Percentiles rank a stretch among this genome's conserved stretches.
These are phyloP conservation scores for Apiospora rasikravindrae DNA, from an alignment of 2,329 filamentous ascomycete species.

Conservation along the genomic window DNA sequence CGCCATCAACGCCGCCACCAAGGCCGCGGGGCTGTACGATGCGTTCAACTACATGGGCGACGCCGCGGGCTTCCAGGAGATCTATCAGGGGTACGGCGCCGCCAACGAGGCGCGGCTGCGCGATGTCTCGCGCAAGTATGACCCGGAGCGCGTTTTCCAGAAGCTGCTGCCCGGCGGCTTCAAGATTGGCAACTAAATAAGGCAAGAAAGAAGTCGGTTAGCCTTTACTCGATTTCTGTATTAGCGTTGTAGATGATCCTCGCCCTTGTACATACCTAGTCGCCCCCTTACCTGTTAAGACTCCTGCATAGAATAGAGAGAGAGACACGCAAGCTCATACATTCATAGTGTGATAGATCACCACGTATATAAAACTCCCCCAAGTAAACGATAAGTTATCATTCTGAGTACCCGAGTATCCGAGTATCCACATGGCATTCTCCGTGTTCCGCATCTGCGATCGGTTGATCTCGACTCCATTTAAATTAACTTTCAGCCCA, in stretches of 20 bases:
- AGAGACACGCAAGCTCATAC: neutral
- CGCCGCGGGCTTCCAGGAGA: conserved; percentile 42
- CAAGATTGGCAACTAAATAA: conserved; percentile 23
- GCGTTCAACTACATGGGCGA: conserved; percentile 50
- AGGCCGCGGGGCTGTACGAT: conserved; percentile 40
- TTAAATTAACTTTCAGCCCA: neutral
- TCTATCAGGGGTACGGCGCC: conserved; percentile 41
- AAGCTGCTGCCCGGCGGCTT: conserved; percentile 25
- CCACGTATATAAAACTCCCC: neutral
- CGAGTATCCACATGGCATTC: neutral
- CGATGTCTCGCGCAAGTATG: conserved; percentile 32
- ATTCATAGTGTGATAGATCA: neutral
- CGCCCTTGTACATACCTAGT: neutral
- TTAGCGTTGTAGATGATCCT: no score
- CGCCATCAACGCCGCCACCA: conserved; percentile 31
- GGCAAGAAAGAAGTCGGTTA: neutral
- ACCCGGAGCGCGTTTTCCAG: conserved; percentile 30
- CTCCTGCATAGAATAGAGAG: neutral
- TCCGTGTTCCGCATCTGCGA: neutral
- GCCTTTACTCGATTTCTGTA: neutral
- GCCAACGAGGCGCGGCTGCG: conserved; percentile 36
- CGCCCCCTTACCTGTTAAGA: neutral
- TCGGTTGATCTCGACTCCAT: no score
- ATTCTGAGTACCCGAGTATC: neutral
- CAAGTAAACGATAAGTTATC: neutral